Conservation (phyloP, 306 rosid species). For the Corylus americana region DNA sequence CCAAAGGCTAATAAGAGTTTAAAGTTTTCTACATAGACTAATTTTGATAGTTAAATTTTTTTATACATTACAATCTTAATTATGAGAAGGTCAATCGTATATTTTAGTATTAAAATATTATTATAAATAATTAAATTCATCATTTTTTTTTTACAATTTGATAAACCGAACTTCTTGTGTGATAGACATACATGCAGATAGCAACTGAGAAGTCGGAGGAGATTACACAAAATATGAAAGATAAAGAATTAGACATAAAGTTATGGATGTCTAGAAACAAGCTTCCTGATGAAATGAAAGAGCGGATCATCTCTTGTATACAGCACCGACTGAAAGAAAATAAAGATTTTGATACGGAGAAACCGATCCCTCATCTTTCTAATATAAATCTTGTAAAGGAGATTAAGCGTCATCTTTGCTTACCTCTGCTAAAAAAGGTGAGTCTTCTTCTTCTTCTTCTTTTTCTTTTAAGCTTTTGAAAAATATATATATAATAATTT, state of each 20-base stretch:
- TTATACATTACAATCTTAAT: too few relatives aligned
- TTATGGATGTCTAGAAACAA: constrained; percentile 28
- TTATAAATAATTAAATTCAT: too few relatives aligned
- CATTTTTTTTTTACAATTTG: too few relatives aligned
- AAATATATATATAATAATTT: neutral
- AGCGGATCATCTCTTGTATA: neutral
- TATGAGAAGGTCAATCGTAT: too few relatives aligned
- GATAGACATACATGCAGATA: constrained; percentile 26
- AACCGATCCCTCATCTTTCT: constrained; percentile 3
- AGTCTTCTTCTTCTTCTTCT: neutral
- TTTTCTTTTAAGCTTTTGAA: neutral
- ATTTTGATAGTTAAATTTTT: too few relatives aligned
- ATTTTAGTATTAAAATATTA: too few relatives aligned
- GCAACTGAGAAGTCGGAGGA: constrained; percentile 25
- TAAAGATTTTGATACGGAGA: constrained; percentile 14
- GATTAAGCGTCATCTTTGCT: constrained; percentile 19
- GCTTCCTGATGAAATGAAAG: constrained; percentile 4
- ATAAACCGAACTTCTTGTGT: neutral
- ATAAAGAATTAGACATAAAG: constrained; percentile 20
- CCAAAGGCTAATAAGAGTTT: too few relatives aligned
- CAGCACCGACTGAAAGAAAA: neutral
- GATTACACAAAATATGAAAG: constrained; percentile 3
- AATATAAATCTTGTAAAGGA: neutral
- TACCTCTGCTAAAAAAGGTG: neutral
- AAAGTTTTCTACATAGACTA: too few relatives aligned